phyloP scores from a whole-genome alignment of 768 basidiomycete species.

The Tephrocybe sp. region DNA sequence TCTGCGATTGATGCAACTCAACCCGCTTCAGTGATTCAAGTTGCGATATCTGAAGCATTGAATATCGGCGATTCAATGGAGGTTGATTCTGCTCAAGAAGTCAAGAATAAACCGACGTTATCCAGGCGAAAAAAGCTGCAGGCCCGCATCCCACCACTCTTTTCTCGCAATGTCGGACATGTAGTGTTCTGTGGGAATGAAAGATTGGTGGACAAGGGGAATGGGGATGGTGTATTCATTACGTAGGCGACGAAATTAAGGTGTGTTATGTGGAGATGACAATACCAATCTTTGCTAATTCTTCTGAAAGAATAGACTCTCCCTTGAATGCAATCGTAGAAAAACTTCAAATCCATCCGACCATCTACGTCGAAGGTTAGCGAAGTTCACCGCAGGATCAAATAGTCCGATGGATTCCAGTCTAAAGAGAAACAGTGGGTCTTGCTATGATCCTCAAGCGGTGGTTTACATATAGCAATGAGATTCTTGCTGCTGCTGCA shows the following conservation, averaged over 20 bases:
- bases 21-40: background rate
- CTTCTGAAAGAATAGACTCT: background rate
- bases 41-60: background rate
- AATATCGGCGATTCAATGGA: background rate
- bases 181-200: slow-evolving; percentile 67
- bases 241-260: slow-evolving; percentile 15
- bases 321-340: too few relatives aligned
- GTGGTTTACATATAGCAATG: too few relatives aligned
- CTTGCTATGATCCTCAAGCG: too few relatives aligned
- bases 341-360: too few relatives aligned
- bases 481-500: too few relatives aligned
- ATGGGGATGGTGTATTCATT: slow-evolving; percentile 26
- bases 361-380: too few relatives aligned
- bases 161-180: slow-evolving; percentile 63
- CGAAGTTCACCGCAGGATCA: too few relatives aligned
- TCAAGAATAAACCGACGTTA: background rate
- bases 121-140: slow-evolving; percentile 19
- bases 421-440: too few relatives aligned
- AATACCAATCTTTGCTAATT: too few relatives aligned
- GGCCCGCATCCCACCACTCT: slow-evolving; percentile 55
- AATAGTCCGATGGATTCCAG: too few relatives aligned
- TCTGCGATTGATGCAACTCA: background rate
- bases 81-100: background rate
- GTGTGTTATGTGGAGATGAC: background rate
- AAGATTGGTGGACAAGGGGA: slow-evolving; percentile 25